These are phyloP conservation scores for Pleurotus citrinopileatus DNA, from an alignment of 768 basidiomycete genomes.

Conservation along the genomic window DNA sequence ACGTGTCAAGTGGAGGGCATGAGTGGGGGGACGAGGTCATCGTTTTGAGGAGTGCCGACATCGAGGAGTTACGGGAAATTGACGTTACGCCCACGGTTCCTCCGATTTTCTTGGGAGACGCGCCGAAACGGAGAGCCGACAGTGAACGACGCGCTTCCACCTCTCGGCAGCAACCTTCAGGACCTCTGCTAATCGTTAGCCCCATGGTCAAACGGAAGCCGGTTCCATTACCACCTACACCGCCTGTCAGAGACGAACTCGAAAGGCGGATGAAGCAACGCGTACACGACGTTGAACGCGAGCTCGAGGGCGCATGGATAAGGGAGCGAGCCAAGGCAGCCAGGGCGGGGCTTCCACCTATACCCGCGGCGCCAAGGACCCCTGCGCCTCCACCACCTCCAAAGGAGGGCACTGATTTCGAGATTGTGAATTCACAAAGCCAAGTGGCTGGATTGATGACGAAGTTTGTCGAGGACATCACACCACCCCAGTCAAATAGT, in stretches of 20 bases:
- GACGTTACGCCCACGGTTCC: background rate
- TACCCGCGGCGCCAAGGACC: background rate
- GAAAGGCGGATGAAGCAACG: no score
- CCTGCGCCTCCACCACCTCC: background rate
- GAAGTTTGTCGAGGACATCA: constrained; percentile 2
- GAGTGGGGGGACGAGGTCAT: constrained; percentile 4
- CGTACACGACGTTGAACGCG: background rate
- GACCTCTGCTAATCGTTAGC: no score
- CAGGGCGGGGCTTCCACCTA: background rate
- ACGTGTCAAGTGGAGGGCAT: background rate
- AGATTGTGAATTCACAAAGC: background rate
- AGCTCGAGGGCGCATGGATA: background rate
- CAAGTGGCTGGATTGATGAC: background rate
- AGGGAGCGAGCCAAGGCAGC: background rate
- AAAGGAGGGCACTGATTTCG: background rate
- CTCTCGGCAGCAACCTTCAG: no score
- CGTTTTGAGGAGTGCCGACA: constrained; percentile 4
- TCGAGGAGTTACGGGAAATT: constrained; percentile 4
- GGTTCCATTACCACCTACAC: no score
- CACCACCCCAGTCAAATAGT: background rate
- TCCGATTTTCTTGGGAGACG: background rate
- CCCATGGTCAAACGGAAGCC: no score
- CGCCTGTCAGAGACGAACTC: no score
- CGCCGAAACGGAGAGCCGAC: background rate
- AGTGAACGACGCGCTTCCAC: background rate